Evolutionary conservation across 83 land plant genomes (phyloP).

Genomic region (Thuja plicata): DNA sequence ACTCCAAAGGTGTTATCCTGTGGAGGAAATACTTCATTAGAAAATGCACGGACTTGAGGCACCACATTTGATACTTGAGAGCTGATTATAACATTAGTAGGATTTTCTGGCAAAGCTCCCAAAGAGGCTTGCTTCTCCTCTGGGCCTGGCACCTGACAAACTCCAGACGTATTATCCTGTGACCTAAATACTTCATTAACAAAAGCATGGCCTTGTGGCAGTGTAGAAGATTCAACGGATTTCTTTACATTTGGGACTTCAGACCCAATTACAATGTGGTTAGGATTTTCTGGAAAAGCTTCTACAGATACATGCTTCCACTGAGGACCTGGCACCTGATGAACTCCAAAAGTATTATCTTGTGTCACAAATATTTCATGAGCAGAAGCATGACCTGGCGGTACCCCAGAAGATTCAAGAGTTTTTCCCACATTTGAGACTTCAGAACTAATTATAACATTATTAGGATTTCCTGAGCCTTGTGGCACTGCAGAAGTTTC

Average conservation of each 20-base stretch:
- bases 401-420: not conserved
- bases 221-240: not conserved
- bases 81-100: not conserved
- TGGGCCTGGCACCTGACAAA: no score
- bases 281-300: not conserved
- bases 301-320: not conserved
- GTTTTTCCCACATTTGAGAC: not conserved
- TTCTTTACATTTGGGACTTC: not conserved
- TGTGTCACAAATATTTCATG: slow-evolving; percentile 6
- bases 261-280: not conserved
- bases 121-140: not conserved
- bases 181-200: slow-evolving; percentile 5
- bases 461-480: not conserved
- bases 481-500: not conserved
- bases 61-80: not conserved
- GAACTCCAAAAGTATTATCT: not conserved
- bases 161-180: not conserved
- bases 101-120: not conserved
- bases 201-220: not conserved
- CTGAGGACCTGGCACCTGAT: not conserved
- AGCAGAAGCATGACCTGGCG: not conserved
- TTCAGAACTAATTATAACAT: not conserved
- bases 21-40: not conserved
- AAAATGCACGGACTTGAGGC: not conserved
- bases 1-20: not conserved